Conservation (phyloP, 2,329 filamentous ascomycete genomes). For the Fusarium sp. region DNA sequence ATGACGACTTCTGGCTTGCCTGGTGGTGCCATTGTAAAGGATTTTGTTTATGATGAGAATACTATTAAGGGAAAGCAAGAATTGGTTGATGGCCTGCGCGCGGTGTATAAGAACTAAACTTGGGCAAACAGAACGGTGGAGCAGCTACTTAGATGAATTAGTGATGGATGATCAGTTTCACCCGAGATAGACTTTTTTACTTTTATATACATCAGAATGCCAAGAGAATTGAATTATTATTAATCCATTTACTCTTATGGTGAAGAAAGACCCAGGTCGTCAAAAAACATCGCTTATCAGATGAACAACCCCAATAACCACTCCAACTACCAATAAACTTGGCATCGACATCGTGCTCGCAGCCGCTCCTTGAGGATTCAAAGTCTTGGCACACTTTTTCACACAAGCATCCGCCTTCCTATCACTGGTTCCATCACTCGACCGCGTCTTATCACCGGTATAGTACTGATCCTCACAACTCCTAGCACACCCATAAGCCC, state of each 20-base stretch:
- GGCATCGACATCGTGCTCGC: background rate
- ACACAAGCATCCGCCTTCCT: conserved; percentile 31
- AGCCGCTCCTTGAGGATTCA: conserved; percentile 28
- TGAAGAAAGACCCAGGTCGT: rapidly evolving
- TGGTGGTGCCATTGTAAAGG: conserved; percentile 45
- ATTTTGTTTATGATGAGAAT: conserved; percentile 45
- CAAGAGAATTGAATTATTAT: background rate
- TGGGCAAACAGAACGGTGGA: background rate
- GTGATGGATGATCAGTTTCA: no score
- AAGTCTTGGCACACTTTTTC: conserved; percentile 32
- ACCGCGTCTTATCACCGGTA: conserved; percentile 22
- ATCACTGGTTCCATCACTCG: conserved; percentile 27
- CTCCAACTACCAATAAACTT: background rate
- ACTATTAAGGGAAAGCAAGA: conserved; percentile 46
- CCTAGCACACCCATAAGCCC: conserved; percentile 40
- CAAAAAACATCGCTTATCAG: background rate
- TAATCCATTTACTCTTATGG: no score
- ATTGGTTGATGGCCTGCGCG: conserved; percentile 45
- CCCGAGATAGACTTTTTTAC: background rate
- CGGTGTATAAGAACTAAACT: conserved; percentile 18
- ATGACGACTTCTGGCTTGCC: conserved; percentile 46
- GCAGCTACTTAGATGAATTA: no score
- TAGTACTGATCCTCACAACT: conserved; percentile 39
- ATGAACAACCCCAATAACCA: conserved; percentile 7
- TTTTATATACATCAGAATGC: background rate